A percentile compares a stretch with the other conserved stretches of the same genome.
phyloP scores from a whole-genome alignment of 768 basidiomycete species.

The Nidula microcarpa region DNA sequence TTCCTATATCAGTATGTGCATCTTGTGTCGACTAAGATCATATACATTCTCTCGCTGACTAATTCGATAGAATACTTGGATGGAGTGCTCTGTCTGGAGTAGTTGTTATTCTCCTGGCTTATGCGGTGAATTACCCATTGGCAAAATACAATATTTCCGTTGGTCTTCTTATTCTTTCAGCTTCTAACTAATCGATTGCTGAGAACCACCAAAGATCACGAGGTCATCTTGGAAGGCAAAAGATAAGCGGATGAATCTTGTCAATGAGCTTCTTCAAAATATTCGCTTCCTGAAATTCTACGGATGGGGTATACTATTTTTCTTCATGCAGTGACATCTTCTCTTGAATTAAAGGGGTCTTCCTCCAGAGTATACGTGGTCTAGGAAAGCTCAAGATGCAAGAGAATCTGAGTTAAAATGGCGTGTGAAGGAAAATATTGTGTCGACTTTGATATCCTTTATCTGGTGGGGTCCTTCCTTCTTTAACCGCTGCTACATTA shows the following conservation, averaged over 20 bases:
- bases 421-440: conserved; percentile 61
- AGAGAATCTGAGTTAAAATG: conserved; percentile 64
- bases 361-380: conserved; percentile 56
- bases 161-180: conserved; percentile 14
- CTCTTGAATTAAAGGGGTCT: not conserved
- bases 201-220: conserved; percentile 37
- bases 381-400: conserved; percentile 43
- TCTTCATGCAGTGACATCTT: conserved; percentile 4
- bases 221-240: conserved; percentile 57
- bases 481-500: not conserved
- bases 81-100: conserved; percentile 78
- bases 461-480: conserved; percentile 47
- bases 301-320: conserved; percentile 54
- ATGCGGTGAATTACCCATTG: conserved; percentile 63
- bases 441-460: conserved; percentile 61
- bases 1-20: conserved; percentile 67
- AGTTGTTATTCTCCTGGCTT: conserved; percentile 57
- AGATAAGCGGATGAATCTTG: conserved; percentile 65
- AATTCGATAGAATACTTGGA: conserved; percentile 55
- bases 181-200: not conserved
- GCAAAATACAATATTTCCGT: conserved; percentile 65
- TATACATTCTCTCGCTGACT: not conserved
- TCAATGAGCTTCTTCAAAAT: conserved; percentile 76
- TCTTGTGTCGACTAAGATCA: not conserved
- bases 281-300: conserved; percentile 74